phyloP scores from a whole-genome alignment of 352 stramenopile species.

The Phytopythium boreale region DNA sequence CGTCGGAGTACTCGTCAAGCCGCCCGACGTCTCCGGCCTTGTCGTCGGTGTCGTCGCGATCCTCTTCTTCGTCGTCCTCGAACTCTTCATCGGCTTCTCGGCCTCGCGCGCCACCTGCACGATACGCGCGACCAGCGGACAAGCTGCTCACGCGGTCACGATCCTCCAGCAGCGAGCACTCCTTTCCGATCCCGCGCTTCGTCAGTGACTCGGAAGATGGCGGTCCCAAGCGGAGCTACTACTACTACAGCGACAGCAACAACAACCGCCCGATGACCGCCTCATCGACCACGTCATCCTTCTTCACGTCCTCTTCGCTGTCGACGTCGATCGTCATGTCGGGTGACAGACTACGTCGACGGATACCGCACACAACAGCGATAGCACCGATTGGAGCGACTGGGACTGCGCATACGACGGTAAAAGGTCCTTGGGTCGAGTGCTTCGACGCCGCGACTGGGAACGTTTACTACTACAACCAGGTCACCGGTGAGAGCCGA shows the following conservation, averaged over 20 bases:
- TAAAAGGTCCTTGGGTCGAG: conserved; percentile 41
- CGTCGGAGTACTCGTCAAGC: conserved; percentile 34
- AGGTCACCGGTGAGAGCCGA: conserved; percentile 63
- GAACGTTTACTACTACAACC: conserved; percentile 73
- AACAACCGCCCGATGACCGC: conserved; percentile 19
- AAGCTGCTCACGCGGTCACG: neutral
- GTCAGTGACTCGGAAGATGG: conserved; percentile 28
- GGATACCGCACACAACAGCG: neutral
- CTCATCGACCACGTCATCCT: conserved; percentile 14
- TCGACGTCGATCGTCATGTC: conserved; percentile 13
- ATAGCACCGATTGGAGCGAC: neutral
- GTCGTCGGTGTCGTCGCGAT: conserved; percentile 39
- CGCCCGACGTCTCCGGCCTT: conserved; percentile 43
- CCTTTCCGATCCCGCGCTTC: neutral
- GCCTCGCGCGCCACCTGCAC: neutral
- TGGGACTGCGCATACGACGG: no score
- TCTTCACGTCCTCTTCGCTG: conserved; percentile 23
- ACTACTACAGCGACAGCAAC: conserved; percentile 21
- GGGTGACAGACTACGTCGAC: neutral
- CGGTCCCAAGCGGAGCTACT: conserved; percentile 10
- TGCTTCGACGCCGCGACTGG: conserved; percentile 54
- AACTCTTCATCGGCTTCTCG: conserved; percentile 10
- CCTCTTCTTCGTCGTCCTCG: conserved; percentile 35
- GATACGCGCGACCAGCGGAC: neutral
- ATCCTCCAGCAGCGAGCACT: neutral